Evolutionary conservation across 2,329 filamentous ascomycete genomes (phyloP), one percentile per base, ranked within the genome.

Genomic region (Venturia asperata): DNA sequence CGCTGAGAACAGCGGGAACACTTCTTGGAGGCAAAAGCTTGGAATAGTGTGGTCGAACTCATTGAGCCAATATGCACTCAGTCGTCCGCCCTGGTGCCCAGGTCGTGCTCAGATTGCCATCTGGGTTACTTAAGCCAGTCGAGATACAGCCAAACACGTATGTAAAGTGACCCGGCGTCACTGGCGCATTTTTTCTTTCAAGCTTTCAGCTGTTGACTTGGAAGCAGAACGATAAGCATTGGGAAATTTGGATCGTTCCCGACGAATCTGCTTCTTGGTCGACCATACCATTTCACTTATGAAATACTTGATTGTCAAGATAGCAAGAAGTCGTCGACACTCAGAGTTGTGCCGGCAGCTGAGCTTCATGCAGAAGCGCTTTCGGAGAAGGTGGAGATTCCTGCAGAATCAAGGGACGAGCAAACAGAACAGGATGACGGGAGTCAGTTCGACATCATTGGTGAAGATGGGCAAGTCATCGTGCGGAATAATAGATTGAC

Each of bases 191-290:
- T 69, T 64, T 60, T 19, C 27, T 65, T 52, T 34, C 49, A 64
- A 5, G 11, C 27, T 65, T 52, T 34, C 49, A 64, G 10, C 9
- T 17, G 41, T 62, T 42, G 42, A 64, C 49, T 49, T 52, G 49
- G 66, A 67, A 47, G 70, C 70, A 97, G 92, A 49, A 90, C 86
- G 56, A 89, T 97, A 69, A 91, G 90, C 1, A 81, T 97, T 42
- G 92, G 92, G 65, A 97, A 97, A 84, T 96, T 94, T 74, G 94
- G 94, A 68, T 86, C 86, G 1, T 97, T 99, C 73, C 88, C 91
- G 19, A 87, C 90, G 63, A 97, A 97, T 73, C 84, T 94, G 41
- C 85, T 99, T 58, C 85, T 99, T 68, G 89, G 91, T n/a, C 87
- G 94, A 9, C 94, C 94, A 0, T 96, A 91, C 74, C 86, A 96